phyloP scores from a whole-genome alignment of 257 asterid genomes.

The Solanum boliviense region DNA sequence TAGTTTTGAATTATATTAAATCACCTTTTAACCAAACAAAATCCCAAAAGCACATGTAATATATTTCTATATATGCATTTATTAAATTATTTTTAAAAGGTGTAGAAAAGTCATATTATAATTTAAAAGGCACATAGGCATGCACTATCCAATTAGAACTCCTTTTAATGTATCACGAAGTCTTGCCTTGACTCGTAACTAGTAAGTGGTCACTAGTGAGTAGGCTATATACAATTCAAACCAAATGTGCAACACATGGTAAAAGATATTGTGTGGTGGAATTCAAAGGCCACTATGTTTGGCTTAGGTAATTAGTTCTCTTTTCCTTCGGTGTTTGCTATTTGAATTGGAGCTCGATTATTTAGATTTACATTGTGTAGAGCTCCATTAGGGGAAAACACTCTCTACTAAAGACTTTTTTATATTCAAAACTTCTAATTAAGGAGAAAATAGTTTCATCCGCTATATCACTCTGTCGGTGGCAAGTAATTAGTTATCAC shows the following conservation, averaged over 20 bases:
- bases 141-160: background rate
- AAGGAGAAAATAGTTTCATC: no score
- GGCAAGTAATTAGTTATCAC: background rate
- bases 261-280: background rate
- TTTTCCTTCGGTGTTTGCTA: background rate
- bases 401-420: no score
- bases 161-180: background rate
- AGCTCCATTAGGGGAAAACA: accelerated
- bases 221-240: background rate
- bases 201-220: background rate
- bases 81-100: no score
- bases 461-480: no score
- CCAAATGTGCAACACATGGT: background rate
- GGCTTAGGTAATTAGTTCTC: background rate
- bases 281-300: background rate
- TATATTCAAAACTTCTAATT: no score
- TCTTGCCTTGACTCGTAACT: background rate
- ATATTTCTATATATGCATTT: background rate
- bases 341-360: background rate
- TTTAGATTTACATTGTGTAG: no score
- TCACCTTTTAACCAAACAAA: background rate
- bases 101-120: background rate
- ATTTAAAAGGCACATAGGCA: background rate
- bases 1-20: background rate
- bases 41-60: background rate